Base-by-base conservation (phyloP, 805 yeast genomes). In the Teunomyces panamensis region DNA sequence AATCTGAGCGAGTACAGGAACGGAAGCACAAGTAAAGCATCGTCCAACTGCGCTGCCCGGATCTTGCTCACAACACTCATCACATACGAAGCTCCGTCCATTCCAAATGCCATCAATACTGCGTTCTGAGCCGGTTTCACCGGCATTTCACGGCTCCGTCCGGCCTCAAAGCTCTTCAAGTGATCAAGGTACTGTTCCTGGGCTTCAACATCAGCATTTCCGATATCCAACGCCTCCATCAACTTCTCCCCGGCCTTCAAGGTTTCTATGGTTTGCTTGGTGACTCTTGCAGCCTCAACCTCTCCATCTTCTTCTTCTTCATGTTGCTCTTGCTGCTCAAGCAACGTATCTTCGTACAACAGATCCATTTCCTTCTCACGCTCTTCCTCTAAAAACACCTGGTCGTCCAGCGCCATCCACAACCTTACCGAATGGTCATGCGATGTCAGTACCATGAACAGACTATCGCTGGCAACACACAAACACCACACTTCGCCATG, bases 331-430 rank as follows among this genome's bases (percentile, higher is more conserved):
- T 89, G 68, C 4, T 91, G 82, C 11, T 79, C 81, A 44, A 90
- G 73, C 39, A 94, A 71, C 6, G 85, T 87, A n/a, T 80, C 77
- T 62, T 94, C 98, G 61, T 91, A 89, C 48, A 84, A 71, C 65
- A 91, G 96, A 64, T 94, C 99, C 80, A 90, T 75, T 66, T 94
- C 99, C 66, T 86, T 88, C 64, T 94, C 99, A 49, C 94, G 78
- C 70, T 94, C 99, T 74, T 94, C 99, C 66, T 94, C 97, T 50
- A 94, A 69, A 63, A 94, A 94, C n/a, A 94, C 94, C 57, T 92
- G 91, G 64, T 94, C 99, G 46, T 87, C 94, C 4, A 96, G 87
- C 64, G 89, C 90, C 50, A 78, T 79, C 99, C 99, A 94, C n/a
- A 91, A 68, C 64, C 99, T 79, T 43, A 92, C 81, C 59, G 96